Base-by-base conservation (phyloP, 148 eudicot genomes). In the Rhododendron ferrugineum region DNA sequence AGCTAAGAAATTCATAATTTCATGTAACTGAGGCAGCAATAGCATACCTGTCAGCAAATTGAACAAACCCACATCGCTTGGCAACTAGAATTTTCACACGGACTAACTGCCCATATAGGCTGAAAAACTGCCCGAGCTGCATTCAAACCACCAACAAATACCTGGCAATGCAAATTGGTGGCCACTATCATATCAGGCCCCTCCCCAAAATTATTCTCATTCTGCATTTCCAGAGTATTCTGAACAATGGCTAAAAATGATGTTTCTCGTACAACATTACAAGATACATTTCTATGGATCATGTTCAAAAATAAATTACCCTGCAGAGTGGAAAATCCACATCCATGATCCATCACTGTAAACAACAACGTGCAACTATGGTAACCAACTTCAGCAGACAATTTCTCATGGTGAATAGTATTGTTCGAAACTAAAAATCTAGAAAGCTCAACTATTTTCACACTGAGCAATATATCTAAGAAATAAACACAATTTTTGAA, bases 11-110 rank as follows among this genome's bases (percentile, higher is more conserved):
- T n/a, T 74, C 18, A 30, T 70, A 36, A 74, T 16, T 34, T 20
- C 58, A 47, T 10, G 81, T 52, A 78, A 47, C n/a, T 11, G 50
- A 75, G 46, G 85, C 47, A 85, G 81, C 60, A 14, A 22, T 26
- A 68, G 46, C 86, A 66, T 68, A 93, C 97, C 99, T 94, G 90
- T 89, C 91, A 86, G 90, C 91, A 90, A 91, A 96, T 85, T 96
- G 98, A 88, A 96, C 97, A 90, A 96, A 94, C 20, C 98, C 99
- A 85, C 99, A 96, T 77, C 95, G 92, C 86, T 93, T 93, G 86
- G 97, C 99, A 8, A 89, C 87, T 11, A 96, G 96, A 74, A 96
- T 94, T 85, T 96, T 96, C 56, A 96, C 97, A 90, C 94, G 99
- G 64, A 92, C 89, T 32, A 96, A 89, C 36, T 93, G 94, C 10